A percentile compares a stretch with the other conserved stretches of the same genome.
Conservation (phyloP, 176 grass and related monocot species). For the Carex myosuroides region DNA sequence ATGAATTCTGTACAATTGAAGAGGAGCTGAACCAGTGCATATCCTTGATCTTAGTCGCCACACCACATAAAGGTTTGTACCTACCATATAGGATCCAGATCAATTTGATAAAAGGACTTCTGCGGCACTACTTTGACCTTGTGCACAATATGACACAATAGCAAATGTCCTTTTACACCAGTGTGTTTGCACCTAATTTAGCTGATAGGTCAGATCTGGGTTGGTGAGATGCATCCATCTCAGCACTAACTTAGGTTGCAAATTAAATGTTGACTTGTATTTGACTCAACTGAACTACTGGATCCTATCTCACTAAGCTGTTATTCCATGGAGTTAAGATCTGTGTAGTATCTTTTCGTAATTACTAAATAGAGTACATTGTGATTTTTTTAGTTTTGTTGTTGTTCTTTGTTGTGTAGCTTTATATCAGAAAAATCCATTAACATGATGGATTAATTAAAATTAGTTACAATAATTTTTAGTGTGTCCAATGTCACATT, state of each 20-base stretch:
- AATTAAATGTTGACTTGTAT: conserved; percentile 23
- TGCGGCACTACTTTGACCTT: background rate
- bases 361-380: background rate
- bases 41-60: background rate
- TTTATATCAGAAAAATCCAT: background rate
- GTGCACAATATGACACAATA: conserved; percentile 8
- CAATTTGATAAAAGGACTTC: background rate
- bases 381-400: background rate
- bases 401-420: background rate
- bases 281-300: conserved; percentile 20
- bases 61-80: background rate
- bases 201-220: conserved; percentile 20
- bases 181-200: conserved; percentile 6
- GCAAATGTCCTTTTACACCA: conserved; percentile 18
- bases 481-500: background rate
- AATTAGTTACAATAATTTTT: background rate
- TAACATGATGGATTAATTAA: background rate
- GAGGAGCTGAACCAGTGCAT: background rate
- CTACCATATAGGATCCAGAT: background rate
- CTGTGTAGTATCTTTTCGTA: background rate
- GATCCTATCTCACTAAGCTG: background rate
- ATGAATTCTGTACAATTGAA: conserved; percentile 5
- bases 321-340: background rate
- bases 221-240: conserved; percentile 21
- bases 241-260: conserved; percentile 21